Evolutionary conservation across 208 protist species (phyloP).

Genomic region (Trypanosomatidae sp.): DNA sequence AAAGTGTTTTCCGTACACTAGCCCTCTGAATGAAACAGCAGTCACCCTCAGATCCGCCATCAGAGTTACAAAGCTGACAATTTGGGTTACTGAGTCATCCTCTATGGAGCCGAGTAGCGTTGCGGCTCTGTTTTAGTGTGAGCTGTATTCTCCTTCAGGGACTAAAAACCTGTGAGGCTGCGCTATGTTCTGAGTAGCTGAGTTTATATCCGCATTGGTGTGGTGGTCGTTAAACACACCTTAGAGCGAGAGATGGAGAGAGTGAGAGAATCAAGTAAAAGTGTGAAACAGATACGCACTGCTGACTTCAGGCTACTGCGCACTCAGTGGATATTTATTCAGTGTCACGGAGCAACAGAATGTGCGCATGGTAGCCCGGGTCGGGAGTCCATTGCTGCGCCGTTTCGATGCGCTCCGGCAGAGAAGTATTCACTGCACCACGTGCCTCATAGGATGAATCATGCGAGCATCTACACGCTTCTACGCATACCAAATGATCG

Average conservation of each 20-base stretch:
- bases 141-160: not conserved
- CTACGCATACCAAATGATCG: not conserved
- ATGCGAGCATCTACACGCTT: not conserved
- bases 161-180: not conserved
- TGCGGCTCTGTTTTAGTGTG: not conserved
- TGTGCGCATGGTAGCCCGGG: not conserved
- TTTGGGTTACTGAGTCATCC: not conserved
- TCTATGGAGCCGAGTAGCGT: not conserved
- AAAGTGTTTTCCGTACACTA: not conserved
- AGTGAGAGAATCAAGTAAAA: not conserved
- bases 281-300: not conserved
- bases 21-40: not conserved
- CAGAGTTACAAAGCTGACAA: not conserved
- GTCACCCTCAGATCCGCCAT: not conserved
- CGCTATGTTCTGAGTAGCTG: not conserved
- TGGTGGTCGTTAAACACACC: not conserved
- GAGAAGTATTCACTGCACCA: not conserved
- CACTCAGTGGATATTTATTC: not conserved
- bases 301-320: not conserved
- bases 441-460: not conserved
- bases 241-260: not conserved
- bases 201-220: not conserved
- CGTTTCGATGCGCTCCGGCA: not conserved
- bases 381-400: not conserved
- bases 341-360: not conserved